These are phyloP conservation scores for Mucor irregularis DNA, from an alignment of 371 early-diverging fungal species.

Conservation along the genomic window DNA sequence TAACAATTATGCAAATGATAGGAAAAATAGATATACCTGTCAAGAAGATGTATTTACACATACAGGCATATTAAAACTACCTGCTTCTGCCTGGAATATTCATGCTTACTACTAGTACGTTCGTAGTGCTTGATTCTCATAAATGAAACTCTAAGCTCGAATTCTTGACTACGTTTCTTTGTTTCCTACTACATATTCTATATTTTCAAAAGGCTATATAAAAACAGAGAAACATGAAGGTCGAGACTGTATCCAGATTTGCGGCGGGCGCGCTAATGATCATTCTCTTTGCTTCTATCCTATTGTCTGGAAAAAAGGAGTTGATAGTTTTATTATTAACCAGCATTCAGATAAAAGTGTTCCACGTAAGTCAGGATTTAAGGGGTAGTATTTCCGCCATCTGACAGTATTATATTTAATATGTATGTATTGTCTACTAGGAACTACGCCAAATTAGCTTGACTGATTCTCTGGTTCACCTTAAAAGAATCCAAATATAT, in stretches of 20 bases:
- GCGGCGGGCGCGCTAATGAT: neutral
- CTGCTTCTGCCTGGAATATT: too few species aligned
- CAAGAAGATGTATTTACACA: too few species aligned
- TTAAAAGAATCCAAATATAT: neutral
- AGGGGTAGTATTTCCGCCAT: neutral
- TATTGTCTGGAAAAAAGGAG: neutral
- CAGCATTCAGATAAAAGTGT: constrained; percentile 19
- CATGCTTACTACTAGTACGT: too few species aligned
- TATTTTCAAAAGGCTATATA: neutral
- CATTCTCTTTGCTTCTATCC: neutral
- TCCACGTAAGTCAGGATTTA: constrained; percentile 15
- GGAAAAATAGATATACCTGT: too few species aligned
- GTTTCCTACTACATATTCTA: neutral
- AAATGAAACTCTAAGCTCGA: too few species aligned
- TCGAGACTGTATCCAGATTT: neutral
- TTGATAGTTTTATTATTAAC: constrained; percentile 4
- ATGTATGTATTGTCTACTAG: neutral
- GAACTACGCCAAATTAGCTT: constrained; percentile 3
- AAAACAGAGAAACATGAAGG: neutral
- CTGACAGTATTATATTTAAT: neutral
- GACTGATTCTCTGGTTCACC: neutral
- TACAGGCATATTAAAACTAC: too few species aligned
- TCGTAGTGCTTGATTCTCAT: too few species aligned
- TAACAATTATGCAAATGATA: too few species aligned
- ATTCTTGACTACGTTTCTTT: too few species aligned